A percentile compares a stretch with the other conserved stretches of the same genome.
Conservation (phyloP, 257 asterid species). For the Perilla frutescens region DNA sequence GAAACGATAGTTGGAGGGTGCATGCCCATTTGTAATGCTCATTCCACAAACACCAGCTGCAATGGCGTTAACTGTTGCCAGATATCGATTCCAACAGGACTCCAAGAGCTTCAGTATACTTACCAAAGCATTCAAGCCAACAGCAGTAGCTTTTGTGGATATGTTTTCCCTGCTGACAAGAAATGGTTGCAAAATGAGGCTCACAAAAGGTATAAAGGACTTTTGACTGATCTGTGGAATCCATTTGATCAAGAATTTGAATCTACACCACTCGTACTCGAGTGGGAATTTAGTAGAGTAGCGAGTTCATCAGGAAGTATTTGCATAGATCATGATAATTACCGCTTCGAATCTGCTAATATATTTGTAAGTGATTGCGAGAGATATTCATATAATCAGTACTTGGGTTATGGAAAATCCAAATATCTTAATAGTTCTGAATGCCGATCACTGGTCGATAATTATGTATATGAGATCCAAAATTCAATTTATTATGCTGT, state of each 20-base stretch:
- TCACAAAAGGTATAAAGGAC: slow-evolving; percentile 12
- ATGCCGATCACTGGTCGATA: background rate
- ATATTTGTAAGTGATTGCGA: no score
- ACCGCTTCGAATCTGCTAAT: no score
- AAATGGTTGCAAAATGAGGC: slow-evolving; percentile 25
- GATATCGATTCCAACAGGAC: slow-evolving; percentile 9
- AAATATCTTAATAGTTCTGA: background rate
- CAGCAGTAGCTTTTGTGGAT: slow-evolving; percentile 34
- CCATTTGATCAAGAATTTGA: slow-evolving; percentile 31
- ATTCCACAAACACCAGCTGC: slow-evolving; percentile 28
- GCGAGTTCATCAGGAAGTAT: no score
- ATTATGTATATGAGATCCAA: background rate
- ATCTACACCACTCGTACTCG: slow-evolving; percentile 42
- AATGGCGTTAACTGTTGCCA: slow-evolving; percentile 49
- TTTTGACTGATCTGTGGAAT: slow-evolving; percentile 6
- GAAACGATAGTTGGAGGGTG: slow-evolving; percentile 33
- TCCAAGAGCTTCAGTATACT: slow-evolving; percentile 20
- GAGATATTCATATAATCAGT: no score
- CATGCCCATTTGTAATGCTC: slow-evolving; percentile 35
- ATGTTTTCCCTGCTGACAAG: slow-evolving; percentile 38
- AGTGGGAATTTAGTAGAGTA: slow-evolving; percentile 33
- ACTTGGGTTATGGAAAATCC: no score
- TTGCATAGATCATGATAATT: background rate
- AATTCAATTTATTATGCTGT: background rate
- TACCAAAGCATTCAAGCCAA: background rate